These are phyloP conservation scores for Zopfia rhizophila DNA, from an alignment of 2,329 filamentous ascomycete species.

Conservation along the genomic window DNA sequence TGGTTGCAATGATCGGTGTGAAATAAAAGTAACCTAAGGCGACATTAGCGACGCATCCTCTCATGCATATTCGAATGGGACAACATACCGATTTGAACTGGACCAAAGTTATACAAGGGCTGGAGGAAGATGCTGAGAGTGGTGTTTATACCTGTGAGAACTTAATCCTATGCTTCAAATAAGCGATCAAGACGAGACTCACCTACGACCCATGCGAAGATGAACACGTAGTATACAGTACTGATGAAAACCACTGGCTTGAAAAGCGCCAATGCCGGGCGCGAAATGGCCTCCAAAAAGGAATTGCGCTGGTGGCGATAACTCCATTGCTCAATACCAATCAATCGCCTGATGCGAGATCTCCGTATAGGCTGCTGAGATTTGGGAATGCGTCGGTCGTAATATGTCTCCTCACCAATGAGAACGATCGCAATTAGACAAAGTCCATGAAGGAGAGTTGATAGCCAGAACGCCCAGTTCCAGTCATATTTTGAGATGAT, in stretches of 20 bases:
- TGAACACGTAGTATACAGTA: slow-evolving; percentile 12
- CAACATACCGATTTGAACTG: neutral
- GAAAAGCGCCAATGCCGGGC: neutral
- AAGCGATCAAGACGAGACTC: no score
- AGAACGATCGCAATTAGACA: slow-evolving; percentile 26
- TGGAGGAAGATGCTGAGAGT: slow-evolving; percentile 13
- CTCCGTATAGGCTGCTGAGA: slow-evolving; percentile 6
- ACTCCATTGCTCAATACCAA: slow-evolving; percentile 11
- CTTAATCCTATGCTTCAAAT: neutral
- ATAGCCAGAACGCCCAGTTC: slow-evolving; percentile 21
- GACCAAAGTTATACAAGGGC: slow-evolving; percentile 10
- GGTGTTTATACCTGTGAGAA: slow-evolving; percentile 20
- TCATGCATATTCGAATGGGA: neutral
- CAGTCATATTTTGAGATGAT: slow-evolving; percentile 22
- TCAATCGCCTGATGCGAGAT: slow-evolving; percentile 3
- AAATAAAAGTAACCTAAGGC: slow-evolving; percentile 36
- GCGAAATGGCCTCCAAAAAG: no score
- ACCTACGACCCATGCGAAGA: slow-evolving; percentile 17
- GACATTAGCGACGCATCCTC: neutral
- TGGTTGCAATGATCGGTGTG: slow-evolving; percentile 41
- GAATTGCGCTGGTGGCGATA: no score
- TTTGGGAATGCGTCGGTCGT: slow-evolving; percentile 21
- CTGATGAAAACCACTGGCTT: slow-evolving; percentile 1
- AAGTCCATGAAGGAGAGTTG: slow-evolving; percentile 17
- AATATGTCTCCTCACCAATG: slow-evolving; percentile 39